Evolutionary conservation across 2,329 filamentous ascomycete genomes (phyloP).

Genomic region (Achaetomium macrosporum): DNA sequence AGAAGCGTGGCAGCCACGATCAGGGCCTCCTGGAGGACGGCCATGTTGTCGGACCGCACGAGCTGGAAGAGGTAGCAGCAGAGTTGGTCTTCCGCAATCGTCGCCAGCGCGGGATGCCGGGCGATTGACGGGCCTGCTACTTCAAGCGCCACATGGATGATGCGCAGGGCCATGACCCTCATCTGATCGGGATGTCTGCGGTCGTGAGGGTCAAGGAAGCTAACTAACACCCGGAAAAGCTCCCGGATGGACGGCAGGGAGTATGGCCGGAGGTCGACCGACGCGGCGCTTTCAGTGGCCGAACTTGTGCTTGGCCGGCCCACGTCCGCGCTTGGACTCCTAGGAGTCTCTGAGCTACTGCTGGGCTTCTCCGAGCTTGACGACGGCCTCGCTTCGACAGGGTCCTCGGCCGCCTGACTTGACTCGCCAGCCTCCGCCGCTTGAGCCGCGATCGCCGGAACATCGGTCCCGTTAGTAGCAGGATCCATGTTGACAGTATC

Average conservation of each 20-base stretch:
- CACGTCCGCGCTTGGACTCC: slow-evolving; percentile 14
- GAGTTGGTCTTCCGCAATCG: slow-evolving; percentile 83
- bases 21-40: slow-evolving; percentile 85
- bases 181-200: slow-evolving; percentile 88
- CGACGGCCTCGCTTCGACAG: slow-evolving; percentile 30
- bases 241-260: slow-evolving; percentile 91
- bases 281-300: slow-evolving; percentile 33
- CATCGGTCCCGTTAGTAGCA: slow-evolving; percentile 53
- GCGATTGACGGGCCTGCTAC: slow-evolving; percentile 94
- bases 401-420: background rate
- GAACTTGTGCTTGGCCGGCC: slow-evolving; percentile 26
- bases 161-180: slow-evolving; percentile 93
- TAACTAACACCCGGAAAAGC: slow-evolving; percentile 87
- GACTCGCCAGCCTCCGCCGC: slow-evolving; percentile 12
- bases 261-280: slow-evolving; percentile 71
- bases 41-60: slow-evolving; percentile 92
- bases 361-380: slow-evolving; percentile 38
- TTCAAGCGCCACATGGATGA: slow-evolving; percentile 94
- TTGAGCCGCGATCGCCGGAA: slow-evolving; percentile 17
- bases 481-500: slow-evolving; percentile 81
- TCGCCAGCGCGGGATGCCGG: slow-evolving; percentile 80
- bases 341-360: slow-evolving; percentile 25
- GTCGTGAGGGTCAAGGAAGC: slow-evolving; percentile 89
- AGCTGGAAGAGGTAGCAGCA: slow-evolving; percentile 95
- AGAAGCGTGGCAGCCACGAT: slow-evolving; percentile 87